A percentile compares a stretch with the other conserved stretches of the same genome.
Conservation (phyloP, 2,329 filamentous ascomycete species). For the Fusarium bulbicola region DNA sequence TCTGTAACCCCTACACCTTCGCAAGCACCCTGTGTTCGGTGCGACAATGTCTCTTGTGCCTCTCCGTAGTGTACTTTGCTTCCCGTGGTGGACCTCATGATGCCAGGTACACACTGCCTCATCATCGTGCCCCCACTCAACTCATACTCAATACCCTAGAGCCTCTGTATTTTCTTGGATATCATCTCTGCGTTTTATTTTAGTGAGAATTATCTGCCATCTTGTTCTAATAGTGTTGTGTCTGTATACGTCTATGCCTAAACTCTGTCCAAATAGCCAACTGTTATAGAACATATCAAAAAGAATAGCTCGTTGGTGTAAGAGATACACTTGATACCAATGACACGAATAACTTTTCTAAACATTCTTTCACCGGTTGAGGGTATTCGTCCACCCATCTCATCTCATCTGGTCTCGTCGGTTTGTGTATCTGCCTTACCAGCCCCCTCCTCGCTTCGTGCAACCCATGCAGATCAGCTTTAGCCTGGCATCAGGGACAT, state of each 20-base stretch:
- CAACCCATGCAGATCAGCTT: constrained; percentile 27
- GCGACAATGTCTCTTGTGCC: constrained; percentile 1
- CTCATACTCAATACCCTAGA: not conserved
- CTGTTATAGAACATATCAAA: not conserved
- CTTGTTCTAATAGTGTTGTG: not conserved
- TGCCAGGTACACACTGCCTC: not conserved
- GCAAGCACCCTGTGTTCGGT: not conserved
- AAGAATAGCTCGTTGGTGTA: not conserved
- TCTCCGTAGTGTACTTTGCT: constrained; percentile 18
- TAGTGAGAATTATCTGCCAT: not conserved
- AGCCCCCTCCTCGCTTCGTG: constrained; percentile 11
- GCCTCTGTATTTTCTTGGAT: not conserved
- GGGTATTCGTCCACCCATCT: constrained; percentile 38
- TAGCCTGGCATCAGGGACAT: not conserved
- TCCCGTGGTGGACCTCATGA: not conserved
- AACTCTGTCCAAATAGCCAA: not conserved
- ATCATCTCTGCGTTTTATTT: not conserved
- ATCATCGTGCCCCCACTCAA: not conserved
- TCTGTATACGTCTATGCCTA: not conserved
- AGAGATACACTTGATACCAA: not conserved
- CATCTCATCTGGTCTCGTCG: constrained; percentile 1
- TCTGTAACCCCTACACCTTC: not conserved
- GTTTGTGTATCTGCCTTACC: not conserved
- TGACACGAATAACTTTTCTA: not conserved
- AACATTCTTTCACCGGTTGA: not conserved